phyloP scores from a whole-genome alignment of 495 filamentous ascomycete genomes.

The Platismatia glauca region DNA sequence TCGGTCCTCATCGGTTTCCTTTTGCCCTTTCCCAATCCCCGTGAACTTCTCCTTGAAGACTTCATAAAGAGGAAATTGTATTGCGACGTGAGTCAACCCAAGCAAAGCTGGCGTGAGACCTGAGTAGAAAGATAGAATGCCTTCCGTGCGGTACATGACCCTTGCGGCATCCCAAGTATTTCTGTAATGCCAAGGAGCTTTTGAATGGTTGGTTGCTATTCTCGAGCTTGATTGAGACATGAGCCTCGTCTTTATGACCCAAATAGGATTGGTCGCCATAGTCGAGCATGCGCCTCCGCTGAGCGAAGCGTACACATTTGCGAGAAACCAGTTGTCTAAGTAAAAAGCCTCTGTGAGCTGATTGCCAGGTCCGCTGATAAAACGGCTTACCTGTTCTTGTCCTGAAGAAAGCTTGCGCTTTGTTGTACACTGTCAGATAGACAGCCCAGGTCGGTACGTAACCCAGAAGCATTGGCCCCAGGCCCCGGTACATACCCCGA shows the following conservation, averaged over 20 bases:
- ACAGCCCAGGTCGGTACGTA: slow-evolving; percentile 98
- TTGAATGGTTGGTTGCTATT: slow-evolving; percentile 42
- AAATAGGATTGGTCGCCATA: slow-evolving; percentile 95
- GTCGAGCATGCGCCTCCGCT: slow-evolving; percentile 87
- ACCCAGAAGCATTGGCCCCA: slow-evolving; percentile 88
- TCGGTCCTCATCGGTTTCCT: slow-evolving; percentile 44
- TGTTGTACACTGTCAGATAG: slow-evolving; percentile 92
- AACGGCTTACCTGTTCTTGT: slow-evolving; percentile 52
- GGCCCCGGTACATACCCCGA: slow-evolving; percentile 82
- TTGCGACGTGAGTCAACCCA: slow-evolving; percentile 88
- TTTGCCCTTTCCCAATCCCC: slow-evolving; percentile 69
- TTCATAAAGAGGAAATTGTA: slow-evolving; percentile 96
- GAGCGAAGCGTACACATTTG: slow-evolving; percentile 67
- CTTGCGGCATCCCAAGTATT: slow-evolving; percentile 80
- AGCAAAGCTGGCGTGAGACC: slow-evolving; percentile 87
- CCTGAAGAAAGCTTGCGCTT: slow-evolving; percentile 63
- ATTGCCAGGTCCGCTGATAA: neutral
- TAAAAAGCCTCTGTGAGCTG: slow-evolving; percentile 5
- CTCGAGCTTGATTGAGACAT: slow-evolving; percentile 73
- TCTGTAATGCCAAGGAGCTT: slow-evolving; percentile 80
- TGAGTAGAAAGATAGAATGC: slow-evolving; percentile 86
- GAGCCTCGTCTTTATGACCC: slow-evolving; percentile 97
- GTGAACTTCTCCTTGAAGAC: slow-evolving; percentile 86
- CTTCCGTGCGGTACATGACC: slow-evolving; percentile 91
- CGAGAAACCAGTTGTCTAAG: slow-evolving; percentile 50